A percentile compares a stretch with the other conserved stretches of the same genome.
These are phyloP conservation scores for Paraconiothyrium sp. DNA, from an alignment of 2,329 filamentous ascomycete genomes.

Conservation along the genomic window DNA sequence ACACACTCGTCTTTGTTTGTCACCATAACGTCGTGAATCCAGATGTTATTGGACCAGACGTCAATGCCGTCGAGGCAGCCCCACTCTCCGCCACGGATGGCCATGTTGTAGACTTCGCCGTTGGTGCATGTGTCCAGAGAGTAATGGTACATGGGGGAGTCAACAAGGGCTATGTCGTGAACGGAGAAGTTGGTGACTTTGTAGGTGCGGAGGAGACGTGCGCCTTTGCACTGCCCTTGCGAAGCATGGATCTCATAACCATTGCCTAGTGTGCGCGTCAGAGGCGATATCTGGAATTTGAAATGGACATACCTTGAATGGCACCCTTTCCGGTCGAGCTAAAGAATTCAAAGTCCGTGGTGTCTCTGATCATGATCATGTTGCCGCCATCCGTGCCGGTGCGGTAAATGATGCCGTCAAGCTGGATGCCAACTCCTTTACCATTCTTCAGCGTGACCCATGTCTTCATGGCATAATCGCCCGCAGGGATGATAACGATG, in stretches of 20 bases:
- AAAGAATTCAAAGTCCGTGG: constrained; percentile 64
- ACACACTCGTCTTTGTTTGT: constrained; percentile 72
- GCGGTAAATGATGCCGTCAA: constrained; percentile 64
- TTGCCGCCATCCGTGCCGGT: constrained; percentile 61
- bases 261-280: constrained; percentile 39
- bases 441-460: constrained; percentile 61
- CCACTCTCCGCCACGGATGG: constrained; percentile 61
- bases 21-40: constrained; percentile 68
- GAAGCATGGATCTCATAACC: constrained; percentile 60
- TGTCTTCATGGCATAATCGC: constrained; percentile 60
- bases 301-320: constrained; percentile 53
- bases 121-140: constrained; percentile 60
- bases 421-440: constrained; percentile 60
- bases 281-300: neutral
- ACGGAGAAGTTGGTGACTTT: constrained; percentile 59
- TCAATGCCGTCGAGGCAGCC: constrained; percentile 67
- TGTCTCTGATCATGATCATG: constrained; percentile 63
- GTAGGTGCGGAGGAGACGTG: constrained; percentile 58
- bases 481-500: constrained; percentile 60
- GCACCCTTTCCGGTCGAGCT: constrained; percentile 62
- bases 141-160: constrained; percentile 62
- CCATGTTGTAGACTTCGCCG: constrained; percentile 66
- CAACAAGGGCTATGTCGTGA: constrained; percentile 60
- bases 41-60: constrained; percentile 64
- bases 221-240: constrained; percentile 51